These are phyloP conservation scores for Malassezia sympodialis DNA, from an alignment of 1,284 basidiomycete species.

Conservation along the genomic window DNA sequence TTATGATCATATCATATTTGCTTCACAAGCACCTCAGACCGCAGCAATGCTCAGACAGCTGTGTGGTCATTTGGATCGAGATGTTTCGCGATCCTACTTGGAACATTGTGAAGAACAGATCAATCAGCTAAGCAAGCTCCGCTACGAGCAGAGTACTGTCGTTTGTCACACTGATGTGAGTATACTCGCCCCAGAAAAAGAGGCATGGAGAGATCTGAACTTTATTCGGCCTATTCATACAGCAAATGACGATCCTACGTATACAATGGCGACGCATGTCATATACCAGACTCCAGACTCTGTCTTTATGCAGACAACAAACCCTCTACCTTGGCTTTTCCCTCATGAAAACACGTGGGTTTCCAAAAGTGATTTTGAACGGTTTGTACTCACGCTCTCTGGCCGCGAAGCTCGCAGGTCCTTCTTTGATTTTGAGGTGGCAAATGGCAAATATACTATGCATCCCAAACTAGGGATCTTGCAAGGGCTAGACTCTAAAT, in stretches of 20 bases:
- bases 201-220: conserved; percentile 10
- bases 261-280: conserved; percentile 41
- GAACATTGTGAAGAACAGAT: background rate
- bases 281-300: background rate
- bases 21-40: conserved; percentile 6
- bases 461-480: conserved; percentile 1
- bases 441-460: background rate
- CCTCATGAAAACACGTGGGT: conserved; percentile 20
- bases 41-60: background rate
- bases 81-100: background rate
- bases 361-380: conserved; percentile 24
- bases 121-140: background rate
- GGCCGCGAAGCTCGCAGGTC: conserved; percentile 8
- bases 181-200: background rate
- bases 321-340: conserved; percentile 22
- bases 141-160: conserved; percentile 13
- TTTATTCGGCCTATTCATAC: conserved; percentile 1
- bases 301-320: conserved; percentile 39
- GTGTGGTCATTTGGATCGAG: background rate
- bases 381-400: conserved; percentile 24
- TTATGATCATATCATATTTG: conserved; percentile 14
- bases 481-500: background rate
- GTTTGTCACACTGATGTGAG: conserved; percentile 10
- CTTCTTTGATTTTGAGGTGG: conserved; percentile 18
- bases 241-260: background rate